Conservation (phyloP, 2,329 filamentous ascomycete species). For the Eurotiales sp. region DNA sequence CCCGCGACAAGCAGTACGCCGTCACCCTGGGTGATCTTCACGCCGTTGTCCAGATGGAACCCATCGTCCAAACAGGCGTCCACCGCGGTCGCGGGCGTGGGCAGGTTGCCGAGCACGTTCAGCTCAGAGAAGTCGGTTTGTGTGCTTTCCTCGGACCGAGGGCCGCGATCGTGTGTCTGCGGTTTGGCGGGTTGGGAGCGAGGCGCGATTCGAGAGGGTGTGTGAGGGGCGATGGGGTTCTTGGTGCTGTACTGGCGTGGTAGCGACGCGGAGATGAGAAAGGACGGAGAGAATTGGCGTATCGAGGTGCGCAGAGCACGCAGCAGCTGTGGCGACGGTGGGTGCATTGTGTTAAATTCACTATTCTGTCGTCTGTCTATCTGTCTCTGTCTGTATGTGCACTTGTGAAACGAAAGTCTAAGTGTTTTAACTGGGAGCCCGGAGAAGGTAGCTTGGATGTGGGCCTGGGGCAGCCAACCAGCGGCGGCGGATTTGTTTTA, state of each 20-base stretch:
- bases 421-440: too few species aligned
- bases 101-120: constrained; percentile 73
- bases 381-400: too few species aligned
- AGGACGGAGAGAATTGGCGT: too few species aligned
- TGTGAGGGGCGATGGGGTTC: constrained; percentile 17
- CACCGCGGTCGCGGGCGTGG: constrained; percentile 74
- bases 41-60: constrained; percentile 80
- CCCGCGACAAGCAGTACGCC: constrained; percentile 79
- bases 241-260: constrained; percentile 26
- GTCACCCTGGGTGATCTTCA: constrained; percentile 63
- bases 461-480: not conserved
- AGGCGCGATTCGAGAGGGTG: constrained; percentile 29
- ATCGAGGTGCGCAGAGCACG: constrained; percentile 39
- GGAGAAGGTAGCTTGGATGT: not conserved
- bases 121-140: constrained; percentile 70
- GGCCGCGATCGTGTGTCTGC: constrained; percentile 55
- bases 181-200: constrained; percentile 35
- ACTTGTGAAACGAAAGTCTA: too few species aligned
- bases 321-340: constrained; percentile 41
- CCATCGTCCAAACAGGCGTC: constrained; percentile 79
- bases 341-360: constrained; percentile 33
- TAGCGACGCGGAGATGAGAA: too few species aligned
- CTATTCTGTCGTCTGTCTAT: too few species aligned
- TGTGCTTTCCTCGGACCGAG: constrained; percentile 58
- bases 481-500: not conserved